Base-by-base conservation (phyloP, 2,329 filamentous ascomycete genomes). In the Trichoderma sp. region DNA sequence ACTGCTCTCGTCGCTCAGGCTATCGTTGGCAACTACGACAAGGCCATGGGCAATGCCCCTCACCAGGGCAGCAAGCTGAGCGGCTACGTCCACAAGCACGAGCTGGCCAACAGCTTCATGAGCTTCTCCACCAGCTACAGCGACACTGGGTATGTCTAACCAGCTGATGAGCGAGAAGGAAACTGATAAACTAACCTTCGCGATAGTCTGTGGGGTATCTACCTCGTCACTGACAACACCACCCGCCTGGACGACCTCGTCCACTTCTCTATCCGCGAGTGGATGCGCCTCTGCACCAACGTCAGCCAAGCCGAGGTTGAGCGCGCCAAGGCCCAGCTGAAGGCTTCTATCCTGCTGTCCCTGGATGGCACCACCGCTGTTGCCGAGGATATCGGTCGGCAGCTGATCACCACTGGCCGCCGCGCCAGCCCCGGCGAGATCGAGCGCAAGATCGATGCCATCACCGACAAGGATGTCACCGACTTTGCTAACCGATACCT, bases 91-190 rank as follows among this genome's bases (percentile, higher is more conserved):
- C 92, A 96, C 87, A 90, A 97, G 83, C 89, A 98, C 84, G 90
- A 94, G 81, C 88, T 99, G 71, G 95, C 95, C 82, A 99, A 97
- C 86, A 97, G 94, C 89, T 99, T 97, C 88, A 99, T 99, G 96
- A 97, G 92, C 86, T 99, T 99, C 86, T 97, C 94, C 73, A 99
- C 95, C 74, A 97, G 93, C 87, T 99, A 99, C 85, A 98, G 94
- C 79, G 95, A 99, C 82, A 99, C 95, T 80, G 95, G 94, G 93
- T 97, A 88, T 82, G 90, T 80, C 61, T 52, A 22, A 27, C 29
- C 12, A 8, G 50, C 17, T 3, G 10, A 12, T 22, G 27, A 64
- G 52, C 4, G 12, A 37, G 15, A 15, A 27, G n/a, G n/a, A 22
- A 3, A 15, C n/a, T 9, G 10, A 68, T 45, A 70, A 68, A 61